These are phyloP conservation scores for Calonectria pteridis DNA, from an alignment of 2,329 filamentous ascomycete genomes.

Conservation along the genomic window DNA sequence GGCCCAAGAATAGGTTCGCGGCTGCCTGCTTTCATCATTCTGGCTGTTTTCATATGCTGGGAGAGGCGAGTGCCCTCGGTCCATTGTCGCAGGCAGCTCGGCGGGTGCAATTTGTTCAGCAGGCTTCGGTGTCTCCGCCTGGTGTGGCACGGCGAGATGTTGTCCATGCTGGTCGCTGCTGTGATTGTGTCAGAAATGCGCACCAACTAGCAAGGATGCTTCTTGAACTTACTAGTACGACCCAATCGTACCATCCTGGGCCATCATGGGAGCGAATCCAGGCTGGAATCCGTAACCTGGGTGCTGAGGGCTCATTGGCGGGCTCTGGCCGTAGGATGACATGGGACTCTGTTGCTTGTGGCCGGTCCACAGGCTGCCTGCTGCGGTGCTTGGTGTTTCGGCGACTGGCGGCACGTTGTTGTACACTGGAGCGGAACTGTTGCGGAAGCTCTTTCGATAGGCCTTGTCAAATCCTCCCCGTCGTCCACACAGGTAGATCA, in stretches of 20 bases:
- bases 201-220: neutral
- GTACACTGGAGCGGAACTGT: conserved; percentile 10
- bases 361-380: conserved; percentile 34
- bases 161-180: conserved; percentile 32
- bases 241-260: conserved; percentile 36
- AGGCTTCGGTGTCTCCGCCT: conserved; percentile 36
- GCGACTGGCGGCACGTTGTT: conserved; percentile 26
- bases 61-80: conserved; percentile 49
- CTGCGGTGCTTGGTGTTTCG: conserved; percentile 33
- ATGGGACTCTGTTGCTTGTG: conserved; percentile 37
- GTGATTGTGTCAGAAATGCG: conserved; percentile 9
- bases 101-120: conserved; percentile 38
- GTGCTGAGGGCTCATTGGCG: conserved; percentile 51
- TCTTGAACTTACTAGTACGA: conserved; percentile 46
- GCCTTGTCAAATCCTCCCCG: conserved; percentile 47
- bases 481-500: conserved; percentile 63
- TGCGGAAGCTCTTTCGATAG: conserved; percentile 44
- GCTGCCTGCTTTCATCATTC: neutral
- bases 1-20: conserved; percentile 47
- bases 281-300: conserved; percentile 37
- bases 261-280: conserved; percentile 30
- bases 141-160: conserved; percentile 31
- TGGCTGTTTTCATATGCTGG: conserved; percentile 46
- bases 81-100: conserved; percentile 51
- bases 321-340: conserved; percentile 47